Percentiles rank a stretch among this genome's conserved stretches.
phyloP scores from a whole-genome alignment of 805 yeast species.

The Starmerella cellae region DNA sequence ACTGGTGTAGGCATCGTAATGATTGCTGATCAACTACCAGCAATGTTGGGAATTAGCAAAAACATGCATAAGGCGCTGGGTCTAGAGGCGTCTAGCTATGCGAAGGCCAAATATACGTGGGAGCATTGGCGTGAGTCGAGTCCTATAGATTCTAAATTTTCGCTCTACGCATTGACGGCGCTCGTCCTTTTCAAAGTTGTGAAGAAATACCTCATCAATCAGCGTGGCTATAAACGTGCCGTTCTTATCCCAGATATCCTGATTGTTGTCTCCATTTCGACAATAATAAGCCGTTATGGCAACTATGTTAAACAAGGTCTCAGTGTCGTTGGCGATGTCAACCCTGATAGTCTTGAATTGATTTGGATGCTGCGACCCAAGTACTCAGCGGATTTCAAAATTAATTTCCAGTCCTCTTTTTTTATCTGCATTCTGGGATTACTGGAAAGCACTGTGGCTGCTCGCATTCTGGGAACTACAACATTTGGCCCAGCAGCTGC shows the following conservation, averaged over 20 bases:
- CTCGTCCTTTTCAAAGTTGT: slow-evolving; percentile 34
- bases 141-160: slow-evolving; percentile 46
- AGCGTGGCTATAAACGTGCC: slow-evolving; percentile 29
- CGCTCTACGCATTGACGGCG: slow-evolving; percentile 38
- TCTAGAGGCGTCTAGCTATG: slow-evolving; percentile 52
- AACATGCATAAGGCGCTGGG: slow-evolving; percentile 31
- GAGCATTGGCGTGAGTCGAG: slow-evolving; percentile 39
- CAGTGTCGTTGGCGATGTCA: slow-evolving; percentile 55
- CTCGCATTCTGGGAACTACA: slow-evolving; percentile 68
- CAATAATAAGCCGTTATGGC: slow-evolving; percentile 37
- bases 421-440: slow-evolving; percentile 77
- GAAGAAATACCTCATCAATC: slow-evolving; percentile 29
- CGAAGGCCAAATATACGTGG: slow-evolving; percentile 48
- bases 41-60: slow-evolving; percentile 53
- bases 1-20: slow-evolving; percentile 77
- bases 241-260: slow-evolving; percentile 77
- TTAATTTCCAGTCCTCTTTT: slow-evolving; percentile 54
- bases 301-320: slow-evolving; percentile 35
- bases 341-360: slow-evolving; percentile 38
- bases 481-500: not conserved
- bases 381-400: slow-evolving; percentile 38
- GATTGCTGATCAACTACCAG: slow-evolving; percentile 61
- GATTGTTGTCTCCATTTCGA: slow-evolving; percentile 50
- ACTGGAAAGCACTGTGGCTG: slow-evolving; percentile 86
- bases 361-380: slow-evolving; percentile 42